Percentiles rank a stretch among this genome's conserved stretches.
These are phyloP conservation scores for Yarrowia porcina DNA, from an alignment of 805 yeast genomes.

Conservation along the genomic window DNA sequence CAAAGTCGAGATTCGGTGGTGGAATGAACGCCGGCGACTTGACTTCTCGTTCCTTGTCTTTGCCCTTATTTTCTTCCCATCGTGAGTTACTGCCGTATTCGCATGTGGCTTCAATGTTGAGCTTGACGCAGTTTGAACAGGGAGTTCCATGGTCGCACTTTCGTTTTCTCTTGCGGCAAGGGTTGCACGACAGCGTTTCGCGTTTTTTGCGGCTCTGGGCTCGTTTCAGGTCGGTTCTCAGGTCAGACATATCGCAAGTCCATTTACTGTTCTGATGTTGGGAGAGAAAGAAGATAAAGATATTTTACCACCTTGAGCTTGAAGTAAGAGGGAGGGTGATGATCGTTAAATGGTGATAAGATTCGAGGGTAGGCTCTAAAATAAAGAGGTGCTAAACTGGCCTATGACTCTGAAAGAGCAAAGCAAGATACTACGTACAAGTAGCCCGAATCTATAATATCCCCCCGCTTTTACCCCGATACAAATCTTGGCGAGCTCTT, in stretches of 20 bases:
- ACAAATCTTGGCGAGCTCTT: not conserved
- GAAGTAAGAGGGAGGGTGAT: not conserved
- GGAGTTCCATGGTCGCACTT: conserved; percentile 19
- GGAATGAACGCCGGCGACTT: not conserved
- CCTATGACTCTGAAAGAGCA: not conserved
- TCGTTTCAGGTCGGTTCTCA: not conserved
- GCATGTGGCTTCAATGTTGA: conserved; percentile 9
- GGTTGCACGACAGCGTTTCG: conserved; percentile 21
- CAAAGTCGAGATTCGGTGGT: not conserved
- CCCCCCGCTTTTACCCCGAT: not conserved
- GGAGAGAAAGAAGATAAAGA: not conserved
- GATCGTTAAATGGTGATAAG: not conserved
- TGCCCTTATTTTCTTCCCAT: not conserved
- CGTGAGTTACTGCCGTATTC: conserved; percentile 15
- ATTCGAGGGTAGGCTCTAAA: not conserved
- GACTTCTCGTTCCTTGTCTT: not conserved
- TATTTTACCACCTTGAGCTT: not conserved
- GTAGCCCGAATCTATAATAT: not conserved
- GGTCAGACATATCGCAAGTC: not conserved
- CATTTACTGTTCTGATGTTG: not conserved
- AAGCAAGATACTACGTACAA: not conserved
- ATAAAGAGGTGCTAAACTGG: not conserved
- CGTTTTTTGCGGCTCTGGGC: conserved; percentile 13
- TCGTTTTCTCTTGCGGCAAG: conserved; percentile 19
- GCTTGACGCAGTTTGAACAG: conserved; percentile 11